phyloP scores from a whole-genome alignment of 305 asterid species.

The Stenogyne calaminthoides region DNA sequence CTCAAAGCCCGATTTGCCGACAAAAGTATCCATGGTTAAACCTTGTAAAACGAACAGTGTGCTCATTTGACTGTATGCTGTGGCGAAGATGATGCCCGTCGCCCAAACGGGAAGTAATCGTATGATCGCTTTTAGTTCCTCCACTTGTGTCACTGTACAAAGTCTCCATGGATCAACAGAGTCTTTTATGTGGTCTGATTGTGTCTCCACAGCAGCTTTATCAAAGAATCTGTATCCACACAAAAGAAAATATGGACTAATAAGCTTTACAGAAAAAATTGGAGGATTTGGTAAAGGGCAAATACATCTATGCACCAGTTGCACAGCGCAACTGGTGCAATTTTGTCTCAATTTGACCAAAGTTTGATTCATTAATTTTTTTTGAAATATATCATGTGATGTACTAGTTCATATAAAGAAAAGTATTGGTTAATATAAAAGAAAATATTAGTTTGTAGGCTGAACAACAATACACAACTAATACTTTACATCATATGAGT shows the following conservation, averaged over 20 bases:
- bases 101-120: conserved; percentile 83
- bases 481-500: neutral
- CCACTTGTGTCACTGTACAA: conserved; percentile 90
- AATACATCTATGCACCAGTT: neutral
- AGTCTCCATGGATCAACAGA: conserved; percentile 66
- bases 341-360: too few species aligned
- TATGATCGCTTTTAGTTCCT: conserved; percentile 74
- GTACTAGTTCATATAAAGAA: neutral
- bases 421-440: neutral
- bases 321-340: too few species aligned
- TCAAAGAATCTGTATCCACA: conserved; percentile 63
- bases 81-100: conserved; percentile 66
- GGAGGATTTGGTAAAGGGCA: neutral
- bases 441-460: neutral
- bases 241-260: neutral
- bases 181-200: conserved; percentile 44
- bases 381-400: too few species aligned
- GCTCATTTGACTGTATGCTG: conserved; percentile 78
- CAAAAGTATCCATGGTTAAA: conserved; percentile 50
- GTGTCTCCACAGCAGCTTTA: conserved; percentile 74
- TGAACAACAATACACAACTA: neutral
- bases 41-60: conserved; percentile 78
- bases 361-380: too few species aligned
- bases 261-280: neutral
- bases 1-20: conserved; percentile 55